Percentiles rank a stretch among this genome's conserved stretches.
These are phyloP conservation scores for Chlamydomonas sp. DNA, from an alignment of 139 green algal genomes.

Conservation along the genomic window DNA sequence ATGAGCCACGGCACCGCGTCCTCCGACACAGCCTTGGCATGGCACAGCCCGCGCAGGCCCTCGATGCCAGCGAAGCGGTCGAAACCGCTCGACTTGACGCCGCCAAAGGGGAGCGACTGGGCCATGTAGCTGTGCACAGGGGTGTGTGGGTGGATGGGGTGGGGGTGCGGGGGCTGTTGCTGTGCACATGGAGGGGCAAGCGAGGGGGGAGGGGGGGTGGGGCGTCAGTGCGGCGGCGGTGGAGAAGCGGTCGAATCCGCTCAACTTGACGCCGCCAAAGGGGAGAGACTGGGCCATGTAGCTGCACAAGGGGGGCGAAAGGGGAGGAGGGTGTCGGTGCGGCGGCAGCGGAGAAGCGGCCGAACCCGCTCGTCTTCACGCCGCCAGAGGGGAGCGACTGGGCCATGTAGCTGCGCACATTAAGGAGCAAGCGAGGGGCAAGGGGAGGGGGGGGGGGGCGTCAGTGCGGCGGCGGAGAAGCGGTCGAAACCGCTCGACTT, in stretches of 20 bases:
- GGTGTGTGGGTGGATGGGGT: too few species aligned
- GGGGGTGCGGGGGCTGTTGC: too few species aligned
- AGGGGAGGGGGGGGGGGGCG: background rate
- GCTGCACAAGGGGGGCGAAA: too few species aligned
- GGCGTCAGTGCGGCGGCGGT: slow-evolving; percentile 90
- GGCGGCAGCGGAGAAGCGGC: too few species aligned
- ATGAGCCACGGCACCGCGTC: slow-evolving; percentile 75
- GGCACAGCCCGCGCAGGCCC: slow-evolving; percentile 83
- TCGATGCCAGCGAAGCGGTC: slow-evolving; percentile 90
- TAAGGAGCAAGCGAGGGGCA: background rate
- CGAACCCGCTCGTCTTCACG: slow-evolving; percentile 91
- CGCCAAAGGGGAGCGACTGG: slow-evolving; percentile 96
- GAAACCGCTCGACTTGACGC: slow-evolving; percentile 93
- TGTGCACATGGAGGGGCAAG: too few species aligned
- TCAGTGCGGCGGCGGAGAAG: slow-evolving; percentile 55
- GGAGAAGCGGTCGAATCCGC: slow-evolving; percentile 88
- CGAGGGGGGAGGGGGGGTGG: too few species aligned
- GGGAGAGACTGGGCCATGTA: slow-evolving; percentile 98
- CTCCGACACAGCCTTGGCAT: slow-evolving; percentile 77
- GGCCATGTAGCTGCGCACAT: background rate
- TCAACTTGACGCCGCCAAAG: slow-evolving; percentile 95
- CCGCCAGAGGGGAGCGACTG: slow-evolving; percentile 97
- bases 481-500: slow-evolving; percentile 92
- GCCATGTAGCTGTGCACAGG: too few species aligned
- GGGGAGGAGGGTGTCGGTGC: too few species aligned